Base-by-base conservation (phyloP, 106 monocot species). In the Dioscorea alata region DNA sequence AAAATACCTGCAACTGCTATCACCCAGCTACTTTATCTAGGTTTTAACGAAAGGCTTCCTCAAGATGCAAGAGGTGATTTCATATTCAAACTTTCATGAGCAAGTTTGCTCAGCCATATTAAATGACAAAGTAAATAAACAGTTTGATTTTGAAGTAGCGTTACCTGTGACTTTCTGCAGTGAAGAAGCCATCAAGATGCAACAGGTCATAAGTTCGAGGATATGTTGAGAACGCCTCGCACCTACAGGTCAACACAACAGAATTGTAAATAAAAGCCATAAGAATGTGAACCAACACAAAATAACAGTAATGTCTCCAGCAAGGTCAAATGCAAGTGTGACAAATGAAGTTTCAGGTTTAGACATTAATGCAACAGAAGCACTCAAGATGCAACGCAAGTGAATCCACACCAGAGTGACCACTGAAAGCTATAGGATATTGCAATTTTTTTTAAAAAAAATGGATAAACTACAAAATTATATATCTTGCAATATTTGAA, bases 171-270 rank as follows among this genome's bases (percentile, higher is more conserved):
- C 80, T 80, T 73, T 87, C 83, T 22, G 80, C 74, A 22, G 87
- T 83, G 48, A 87, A 83, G 42, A 87, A 68, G 65, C 83, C 74
- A 80, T 87, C 87, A 21, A 83, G 80, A 83, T 87, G 87, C 74
- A 87, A 69, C 22, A 87, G 87, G 56, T 87, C 87, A 72, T 87
- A 87, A n/a, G 87, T 87, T 18, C 87, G 52, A 48, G 87, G 87
- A 63, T 87, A 87, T 56, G 87, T 87, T 57, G 87, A 87, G 67
- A 83, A 83, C 33, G 87, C 80, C 77, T 87, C 83, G 4, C 87
- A 83, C 87, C 87, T 87, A 63, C 16, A 77, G 48, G 67, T 20
- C 24, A 23, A 57, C 68, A 12, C 2, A 33, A 63, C 8, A 8
- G 31, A 63, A 63, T 18, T 35, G 17, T 35, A 65, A 42, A 52